A percentile compares a stretch with the other conserved stretches of the same genome.
phyloP scores from a whole-genome alignment of 768 basidiomycete species.

The Phanerochaete sordida region DNA sequence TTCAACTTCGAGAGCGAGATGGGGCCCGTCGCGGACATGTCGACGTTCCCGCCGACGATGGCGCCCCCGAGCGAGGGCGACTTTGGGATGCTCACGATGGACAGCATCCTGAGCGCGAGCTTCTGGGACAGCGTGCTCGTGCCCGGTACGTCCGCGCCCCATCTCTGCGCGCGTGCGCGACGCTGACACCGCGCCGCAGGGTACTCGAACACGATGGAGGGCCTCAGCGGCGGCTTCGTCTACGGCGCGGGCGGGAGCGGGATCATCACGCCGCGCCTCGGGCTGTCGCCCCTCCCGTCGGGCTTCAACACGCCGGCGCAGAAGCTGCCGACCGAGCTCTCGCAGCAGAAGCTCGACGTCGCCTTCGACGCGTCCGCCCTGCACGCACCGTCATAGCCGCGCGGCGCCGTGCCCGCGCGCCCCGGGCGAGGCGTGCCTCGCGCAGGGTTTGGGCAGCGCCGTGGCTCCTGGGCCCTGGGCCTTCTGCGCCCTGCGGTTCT shows the following conservation, averaged over 20 bases:
- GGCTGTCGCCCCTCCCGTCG: conserved; percentile 56
- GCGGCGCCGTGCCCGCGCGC: neutral
- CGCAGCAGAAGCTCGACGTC: conserved; percentile 19
- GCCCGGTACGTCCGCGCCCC: conserved; percentile 53
- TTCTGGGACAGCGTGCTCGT: conserved; percentile 91
- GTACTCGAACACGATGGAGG: conserved; percentile 77
- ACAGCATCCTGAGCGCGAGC: conserved; percentile 70
- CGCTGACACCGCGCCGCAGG: conserved; percentile 37
- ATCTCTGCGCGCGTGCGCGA: conserved; percentile 7
- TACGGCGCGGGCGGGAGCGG: conserved; percentile 83
- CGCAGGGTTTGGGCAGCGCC: neutral
- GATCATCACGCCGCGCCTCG: conserved; percentile 71
- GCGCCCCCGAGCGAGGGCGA: conserved; percentile 46
- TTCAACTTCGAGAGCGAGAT: conserved; percentile 80
- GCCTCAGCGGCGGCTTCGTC: conserved; percentile 80
- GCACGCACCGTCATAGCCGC: neutral
- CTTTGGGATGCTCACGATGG: conserved; percentile 64
- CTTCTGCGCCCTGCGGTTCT: neutral
- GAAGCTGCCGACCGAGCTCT: conserved; percentile 7
- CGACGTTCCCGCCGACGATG: conserved; percentile 89
- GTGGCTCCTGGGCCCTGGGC: conserved; percentile 2
- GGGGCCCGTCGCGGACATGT: conserved; percentile 79
- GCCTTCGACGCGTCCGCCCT: conserved; percentile 9
- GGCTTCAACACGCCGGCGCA: conserved; percentile 44
- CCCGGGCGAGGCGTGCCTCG: neutral